Evolutionary conservation across 169 alveolate species (phyloP).

Genomic region (Hammondia hammondi): DNA sequence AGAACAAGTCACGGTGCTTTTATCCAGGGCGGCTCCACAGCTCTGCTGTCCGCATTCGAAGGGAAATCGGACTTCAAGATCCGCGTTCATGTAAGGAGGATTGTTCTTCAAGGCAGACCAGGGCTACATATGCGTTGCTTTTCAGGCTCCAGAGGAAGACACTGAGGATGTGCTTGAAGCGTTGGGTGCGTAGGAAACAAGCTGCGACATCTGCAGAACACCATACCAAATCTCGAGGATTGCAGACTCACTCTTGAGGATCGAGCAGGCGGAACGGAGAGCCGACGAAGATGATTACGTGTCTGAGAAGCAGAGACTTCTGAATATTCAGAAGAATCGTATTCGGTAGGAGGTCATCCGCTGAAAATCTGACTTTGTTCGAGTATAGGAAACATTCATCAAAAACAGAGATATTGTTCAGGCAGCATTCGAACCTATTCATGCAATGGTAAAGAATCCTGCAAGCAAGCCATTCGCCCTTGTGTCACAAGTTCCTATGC

Average conservation of each 20-base stretch:
- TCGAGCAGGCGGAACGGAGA: conserved; percentile 65
- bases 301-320: conserved; percentile 60
- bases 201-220: neutral
- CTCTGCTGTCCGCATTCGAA: conserved; percentile 34
- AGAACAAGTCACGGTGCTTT: neutral
- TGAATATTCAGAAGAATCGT: conserved; percentile 56
- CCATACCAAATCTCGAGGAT: neutral
- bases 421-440: conserved; percentile 65
- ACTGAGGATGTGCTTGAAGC: conserved; percentile 59
- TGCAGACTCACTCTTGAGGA: conserved; percentile 49
- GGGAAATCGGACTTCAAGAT: conserved; percentile 47
- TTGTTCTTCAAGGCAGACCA: neutral
- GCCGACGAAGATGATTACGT: conserved; percentile 66
- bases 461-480: neutral
- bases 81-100: conserved; percentile 42
- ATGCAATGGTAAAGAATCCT: conserved; percentile 49
- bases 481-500: neutral
- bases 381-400: neutral
- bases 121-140: neutral
- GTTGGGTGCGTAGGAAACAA: neutral
- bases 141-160: conserved; percentile 66
- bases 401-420: conserved; percentile 50
- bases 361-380: neutral
- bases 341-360: conserved; percentile 35
- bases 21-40: conserved; percentile 46